phyloP scores from a whole-genome alignment of 2,329 filamentous ascomycete genomes.

The Alternaria rosae region DNA sequence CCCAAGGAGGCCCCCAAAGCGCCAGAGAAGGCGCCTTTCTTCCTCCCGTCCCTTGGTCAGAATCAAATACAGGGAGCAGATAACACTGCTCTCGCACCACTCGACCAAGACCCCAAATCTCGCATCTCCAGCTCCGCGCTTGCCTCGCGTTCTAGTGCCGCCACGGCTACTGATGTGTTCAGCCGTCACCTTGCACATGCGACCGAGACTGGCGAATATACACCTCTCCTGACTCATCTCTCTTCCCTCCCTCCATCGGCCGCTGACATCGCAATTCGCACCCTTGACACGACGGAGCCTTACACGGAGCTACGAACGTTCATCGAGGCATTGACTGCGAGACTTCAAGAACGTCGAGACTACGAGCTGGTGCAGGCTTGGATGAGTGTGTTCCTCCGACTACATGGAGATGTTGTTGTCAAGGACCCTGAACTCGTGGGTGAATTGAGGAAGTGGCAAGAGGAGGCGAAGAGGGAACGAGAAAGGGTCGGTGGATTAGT shows the following conservation, averaged over 20 bases:
- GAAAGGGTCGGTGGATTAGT: conserved; percentile 76
- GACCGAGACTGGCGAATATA: conserved; percentile 66
- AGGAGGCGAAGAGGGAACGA: conserved; percentile 74
- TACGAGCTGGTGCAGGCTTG: conserved; percentile 96
- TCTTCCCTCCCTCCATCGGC: conserved; percentile 83
- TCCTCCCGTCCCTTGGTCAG: conserved; percentile 73
- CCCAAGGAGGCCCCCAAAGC: conserved; percentile 89
- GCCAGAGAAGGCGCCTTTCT: conserved; percentile 95
- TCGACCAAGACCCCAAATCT: conserved; percentile 30
- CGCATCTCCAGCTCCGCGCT: conserved; percentile 46
- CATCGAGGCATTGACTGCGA: conserved; percentile 77
- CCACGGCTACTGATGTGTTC: conserved; percentile 51
- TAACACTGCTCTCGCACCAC: conserved; percentile 18
- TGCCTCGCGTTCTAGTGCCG: conserved; percentile 39
- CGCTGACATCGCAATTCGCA: conserved; percentile 89
- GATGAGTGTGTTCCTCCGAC: conserved; percentile 91
- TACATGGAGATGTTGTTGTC: conserved; percentile 72
- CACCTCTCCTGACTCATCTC: conserved; percentile 76
- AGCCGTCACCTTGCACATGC: conserved; percentile 58
- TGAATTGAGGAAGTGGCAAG: conserved; percentile 73
- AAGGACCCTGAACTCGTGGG: conserved; percentile 61
- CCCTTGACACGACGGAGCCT: conserved; percentile 63
- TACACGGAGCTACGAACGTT: conserved; percentile 80
- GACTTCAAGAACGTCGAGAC: conserved; percentile 74
- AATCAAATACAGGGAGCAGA: conserved; percentile 25